Percentiles rank a stretch among this genome's conserved stretches.
phyloP scores from a whole-genome alignment of 2,329 filamentous ascomycete genomes.

The Pestalotiopsis sp. region DNA sequence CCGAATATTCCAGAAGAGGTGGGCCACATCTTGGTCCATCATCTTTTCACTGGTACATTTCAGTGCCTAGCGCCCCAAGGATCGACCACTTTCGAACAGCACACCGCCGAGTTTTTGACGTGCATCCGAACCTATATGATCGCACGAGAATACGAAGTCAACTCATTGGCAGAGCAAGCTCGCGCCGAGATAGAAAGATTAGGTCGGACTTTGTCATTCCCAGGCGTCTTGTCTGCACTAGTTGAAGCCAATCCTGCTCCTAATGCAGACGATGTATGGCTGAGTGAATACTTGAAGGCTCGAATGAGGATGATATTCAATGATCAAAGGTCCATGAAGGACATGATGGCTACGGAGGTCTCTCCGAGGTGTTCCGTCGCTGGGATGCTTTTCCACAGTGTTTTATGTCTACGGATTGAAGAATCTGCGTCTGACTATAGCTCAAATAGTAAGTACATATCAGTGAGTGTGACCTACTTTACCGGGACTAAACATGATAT shows the following conservation, averaged over 20 bases:
- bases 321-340: neutral
- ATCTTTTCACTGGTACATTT: conserved; percentile 24
- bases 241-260: conserved; percentile 9
- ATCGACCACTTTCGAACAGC: conserved; percentile 13
- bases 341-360: neutral
- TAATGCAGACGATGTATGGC: conserved; percentile 17
- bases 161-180: conserved; percentile 17
- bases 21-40: conserved; percentile 25
- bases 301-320: neutral
- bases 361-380: neutral
- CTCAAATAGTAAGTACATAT: no score
- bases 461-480: no score
- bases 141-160: conserved; percentile 19
- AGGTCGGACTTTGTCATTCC: conserved; percentile 6
- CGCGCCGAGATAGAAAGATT: conserved; percentile 22
- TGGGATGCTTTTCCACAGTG: neutral
- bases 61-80: conserved; percentile 23
- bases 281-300: conserved; percentile 17
- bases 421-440: neutral
- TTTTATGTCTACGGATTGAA: neutral
- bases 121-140: conserved; percentile 19
- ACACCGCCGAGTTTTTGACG: conserved; percentile 19
- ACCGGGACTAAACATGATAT: no score
- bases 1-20: conserved; percentile 17
- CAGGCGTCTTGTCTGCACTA: neutral